Evolutionary conservation across 257 asterid genomes (phyloP).

Genomic region (Plantago major): DNA sequence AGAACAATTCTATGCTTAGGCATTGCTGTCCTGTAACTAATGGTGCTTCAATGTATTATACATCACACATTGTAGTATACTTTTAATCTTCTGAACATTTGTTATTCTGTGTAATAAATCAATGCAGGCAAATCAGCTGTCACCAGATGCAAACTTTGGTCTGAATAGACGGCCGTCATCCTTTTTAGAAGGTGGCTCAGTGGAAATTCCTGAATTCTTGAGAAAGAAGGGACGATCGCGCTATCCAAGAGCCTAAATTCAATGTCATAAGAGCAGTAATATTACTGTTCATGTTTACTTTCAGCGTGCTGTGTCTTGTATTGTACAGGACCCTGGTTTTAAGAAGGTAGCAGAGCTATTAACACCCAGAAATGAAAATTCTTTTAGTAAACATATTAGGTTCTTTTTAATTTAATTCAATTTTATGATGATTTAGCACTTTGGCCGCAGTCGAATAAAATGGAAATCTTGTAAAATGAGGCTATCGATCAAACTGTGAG

Average conservation of each 20-base stretch:
- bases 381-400: not conserved
- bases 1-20: no score
- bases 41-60: no score
- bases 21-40: no score
- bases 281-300: not conserved
- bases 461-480: slow-evolving; percentile 15
- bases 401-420: not conserved
- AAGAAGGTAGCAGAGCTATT: slow-evolving; percentile 8
- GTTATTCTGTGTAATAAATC: slow-evolving; percentile 12
- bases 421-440: not conserved
- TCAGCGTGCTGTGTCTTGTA: slow-evolving; percentile 6
- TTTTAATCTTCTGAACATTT: not conserved
- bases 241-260: slow-evolving; percentile 67
- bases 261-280: not conserved
- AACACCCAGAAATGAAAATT: not conserved
- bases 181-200: slow-evolving; percentile 61
- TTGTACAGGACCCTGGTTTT: slow-evolving; percentile 34
- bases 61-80: no score
- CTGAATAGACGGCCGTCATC: slow-evolving; percentile 60
- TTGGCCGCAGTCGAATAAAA: slow-evolving; percentile 6
- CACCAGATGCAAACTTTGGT: slow-evolving; percentile 56
- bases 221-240: slow-evolving; percentile 83
- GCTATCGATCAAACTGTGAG: not conserved
- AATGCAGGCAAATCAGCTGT: slow-evolving; percentile 57
- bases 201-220: slow-evolving; percentile 86